Conservation (phyloP, 306 rosid genomes). For the Cyamopsis tetragonoloba region DNA sequence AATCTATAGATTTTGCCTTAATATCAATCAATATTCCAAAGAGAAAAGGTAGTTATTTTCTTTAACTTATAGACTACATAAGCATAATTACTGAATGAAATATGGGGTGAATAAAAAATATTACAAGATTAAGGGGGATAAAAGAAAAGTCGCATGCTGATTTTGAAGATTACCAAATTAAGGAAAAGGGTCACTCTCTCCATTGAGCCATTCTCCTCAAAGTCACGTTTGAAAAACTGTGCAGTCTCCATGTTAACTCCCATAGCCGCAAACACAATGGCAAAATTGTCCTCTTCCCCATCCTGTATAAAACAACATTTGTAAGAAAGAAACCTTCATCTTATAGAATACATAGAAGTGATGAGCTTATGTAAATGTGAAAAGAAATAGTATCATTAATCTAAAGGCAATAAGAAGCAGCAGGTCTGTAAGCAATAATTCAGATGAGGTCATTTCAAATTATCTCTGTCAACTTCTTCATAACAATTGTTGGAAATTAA, state of each 20-base stretch:
- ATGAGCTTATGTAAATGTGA: neutral
- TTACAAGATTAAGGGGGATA: neutral
- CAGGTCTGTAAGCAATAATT: conserved; percentile 1
- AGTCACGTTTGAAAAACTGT: conserved; percentile 97
- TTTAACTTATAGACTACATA: neutral
- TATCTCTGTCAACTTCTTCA: neutral
- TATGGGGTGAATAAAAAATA: neutral
- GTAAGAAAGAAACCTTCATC: conserved; percentile 10
- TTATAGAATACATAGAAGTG: neutral
- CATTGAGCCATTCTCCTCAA: conserved; percentile 99
- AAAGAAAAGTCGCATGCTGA: neutral
- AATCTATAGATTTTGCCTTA: neutral
- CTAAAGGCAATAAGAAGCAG: conserved; percentile 11
- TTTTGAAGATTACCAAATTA: conserved; percentile 65
- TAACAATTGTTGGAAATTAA: neutral
- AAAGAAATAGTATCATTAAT: conserved; percentile 9
- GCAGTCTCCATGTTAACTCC: conserved; percentile 99
- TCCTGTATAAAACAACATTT: conserved; percentile 48
- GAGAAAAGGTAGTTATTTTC: neutral
- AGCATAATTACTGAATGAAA: neutral
- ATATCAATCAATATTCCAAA: no score
- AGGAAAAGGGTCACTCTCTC: conserved; percentile 99
- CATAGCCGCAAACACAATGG: conserved; percentile 99
- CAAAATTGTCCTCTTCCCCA: conserved; percentile 86
- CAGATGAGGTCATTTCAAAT: conserved; percentile 9